A percentile compares a stretch with the other conserved stretches of the same genome.
Evolutionary conservation across 306 rosid species (phyloP).

Genomic region (Medicago ruthenica): DNA sequence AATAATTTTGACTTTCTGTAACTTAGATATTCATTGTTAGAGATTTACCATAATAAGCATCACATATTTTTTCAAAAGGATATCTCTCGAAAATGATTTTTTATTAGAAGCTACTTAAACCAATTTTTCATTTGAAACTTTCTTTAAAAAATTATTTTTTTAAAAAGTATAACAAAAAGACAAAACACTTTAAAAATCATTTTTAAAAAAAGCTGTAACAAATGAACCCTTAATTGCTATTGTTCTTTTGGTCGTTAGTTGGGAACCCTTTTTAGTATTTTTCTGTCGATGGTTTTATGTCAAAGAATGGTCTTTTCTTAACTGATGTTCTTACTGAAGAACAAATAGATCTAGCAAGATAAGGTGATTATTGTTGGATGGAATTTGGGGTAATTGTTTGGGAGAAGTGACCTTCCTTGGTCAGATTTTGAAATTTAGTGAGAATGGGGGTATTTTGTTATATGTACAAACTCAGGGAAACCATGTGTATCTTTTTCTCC

Average conservation of each 20-base stretch:
- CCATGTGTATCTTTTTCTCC: slow-evolving; percentile 12
- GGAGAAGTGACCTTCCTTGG: slow-evolving; percentile 24
- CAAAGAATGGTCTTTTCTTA: not conserved
- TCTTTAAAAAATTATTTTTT: no score
- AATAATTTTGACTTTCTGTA: no score
- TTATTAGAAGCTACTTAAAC: no score
- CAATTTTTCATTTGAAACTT: no score
- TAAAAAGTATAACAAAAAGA: no score
- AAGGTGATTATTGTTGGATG: slow-evolving; percentile 5
- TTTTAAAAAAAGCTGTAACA: no score
- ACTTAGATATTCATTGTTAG: no score
- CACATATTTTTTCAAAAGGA: no score
- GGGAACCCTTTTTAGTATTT: slow-evolving; percentile 1
- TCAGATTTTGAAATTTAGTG: slow-evolving; percentile 1
- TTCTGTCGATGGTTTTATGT: slow-evolving; percentile 15
- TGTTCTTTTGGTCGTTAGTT: slow-evolving; percentile 7
- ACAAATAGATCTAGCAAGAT: not conserved
- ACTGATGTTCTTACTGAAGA: not conserved
- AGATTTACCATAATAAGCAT: no score
- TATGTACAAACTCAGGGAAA: slow-evolving; percentile 24
- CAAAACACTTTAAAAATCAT: no score
- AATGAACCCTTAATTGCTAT: not conserved
- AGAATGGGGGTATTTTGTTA: not conserved
- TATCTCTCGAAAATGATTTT: no score
- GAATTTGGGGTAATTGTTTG: slow-evolving; percentile 30